phyloP scores from a whole-genome alignment of 2,329 filamentous ascomycete genomes.

The Tolypocladium tropicale region DNA sequence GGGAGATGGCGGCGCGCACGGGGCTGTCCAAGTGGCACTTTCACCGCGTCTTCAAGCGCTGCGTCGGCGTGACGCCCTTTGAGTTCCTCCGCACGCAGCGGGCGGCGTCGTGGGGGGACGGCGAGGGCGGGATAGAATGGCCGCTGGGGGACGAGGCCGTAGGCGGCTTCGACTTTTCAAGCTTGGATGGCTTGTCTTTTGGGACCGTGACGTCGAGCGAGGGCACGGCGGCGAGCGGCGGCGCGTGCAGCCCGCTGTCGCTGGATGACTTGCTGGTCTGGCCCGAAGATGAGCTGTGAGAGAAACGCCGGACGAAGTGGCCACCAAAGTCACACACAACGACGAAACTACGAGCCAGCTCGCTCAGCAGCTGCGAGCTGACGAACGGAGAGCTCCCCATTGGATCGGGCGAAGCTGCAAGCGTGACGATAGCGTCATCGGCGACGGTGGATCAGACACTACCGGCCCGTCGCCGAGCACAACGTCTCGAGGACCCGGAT shows the following conservation, averaged over 20 bases:
- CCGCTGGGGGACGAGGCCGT: not conserved
- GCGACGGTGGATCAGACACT: not conserved
- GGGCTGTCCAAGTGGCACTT: conserved; percentile 48
- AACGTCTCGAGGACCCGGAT: not conserved
- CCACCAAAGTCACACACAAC: no score
- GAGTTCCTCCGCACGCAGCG: conserved; percentile 19
- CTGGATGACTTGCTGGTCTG: conserved; percentile 11
- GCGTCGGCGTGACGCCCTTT: conserved; percentile 35
- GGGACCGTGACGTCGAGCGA: not conserved
- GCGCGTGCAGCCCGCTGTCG: conserved; percentile 1
- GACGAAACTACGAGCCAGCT: not conserved
- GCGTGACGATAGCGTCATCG: not conserved
- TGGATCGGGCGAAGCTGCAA: not conserved
- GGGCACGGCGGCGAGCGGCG: not conserved
- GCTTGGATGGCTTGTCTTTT: not conserved
- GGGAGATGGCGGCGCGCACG: conserved; percentile 37
- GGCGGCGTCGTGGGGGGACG: not conserved
- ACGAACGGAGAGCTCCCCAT: not conserved
- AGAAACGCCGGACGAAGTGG: not conserved
- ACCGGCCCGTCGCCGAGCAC: not conserved
- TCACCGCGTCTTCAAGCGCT: conserved; percentile 47
- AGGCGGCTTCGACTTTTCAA: not conserved
- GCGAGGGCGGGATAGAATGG: not conserved
- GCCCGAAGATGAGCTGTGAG: conserved; percentile 2
- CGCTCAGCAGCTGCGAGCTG: not conserved